Base-by-base conservation (phyloP, 495 filamentous ascomycete species). In the Niebla homalea region DNA sequence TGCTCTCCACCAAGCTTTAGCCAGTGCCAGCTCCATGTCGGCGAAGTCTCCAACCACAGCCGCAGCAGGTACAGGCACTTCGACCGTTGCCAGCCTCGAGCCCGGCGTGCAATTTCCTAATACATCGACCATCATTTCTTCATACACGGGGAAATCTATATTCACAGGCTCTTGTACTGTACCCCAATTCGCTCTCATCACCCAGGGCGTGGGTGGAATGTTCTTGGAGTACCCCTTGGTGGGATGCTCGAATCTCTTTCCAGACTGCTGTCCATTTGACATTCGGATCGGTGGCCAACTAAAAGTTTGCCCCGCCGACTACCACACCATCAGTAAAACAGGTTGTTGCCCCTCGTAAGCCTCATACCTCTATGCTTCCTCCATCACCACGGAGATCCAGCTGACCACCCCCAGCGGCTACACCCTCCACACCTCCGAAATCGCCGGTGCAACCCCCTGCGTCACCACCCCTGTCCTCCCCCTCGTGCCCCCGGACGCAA, bases 301-400 rank as follows among this genome's bases (percentile, higher is more conserved):
- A 15, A 62, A 44, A 25, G 46, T 57, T 15, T 62, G 58, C 45
- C 60, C 60, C 0, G 49, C 41, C 11, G 58, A 62, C 22, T 62
- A 62, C 36, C 19, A 41, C 38, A 58, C 52, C 15, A 62, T 50
- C 11, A 48, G 44, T 20, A 36, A 37, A 25, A 50, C 32, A 32
- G 60, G 56, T 7, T 62, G 60, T 48, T 62, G 60, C 50, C 60
- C 58, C 23, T 57, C 58, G 60, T 62, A 50, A 52, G 60, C 47
- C 18, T 19, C 1, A 16, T 1, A 16, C 36, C 7, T 32, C 19
- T 11, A 29, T 19, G 16, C n/a, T 14, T n/a, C 48, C 25, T 26
- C 38, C 19, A 29, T n/a, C n/a, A n/a, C n/a, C n/a, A n/a, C 36
- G 10, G 43, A 35, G 37, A 48, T 48, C 42, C 26, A 1, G 2